Conservation (phyloP, 2,329 filamentous ascomycete species). For the Colletotrichum karsti region DNA sequence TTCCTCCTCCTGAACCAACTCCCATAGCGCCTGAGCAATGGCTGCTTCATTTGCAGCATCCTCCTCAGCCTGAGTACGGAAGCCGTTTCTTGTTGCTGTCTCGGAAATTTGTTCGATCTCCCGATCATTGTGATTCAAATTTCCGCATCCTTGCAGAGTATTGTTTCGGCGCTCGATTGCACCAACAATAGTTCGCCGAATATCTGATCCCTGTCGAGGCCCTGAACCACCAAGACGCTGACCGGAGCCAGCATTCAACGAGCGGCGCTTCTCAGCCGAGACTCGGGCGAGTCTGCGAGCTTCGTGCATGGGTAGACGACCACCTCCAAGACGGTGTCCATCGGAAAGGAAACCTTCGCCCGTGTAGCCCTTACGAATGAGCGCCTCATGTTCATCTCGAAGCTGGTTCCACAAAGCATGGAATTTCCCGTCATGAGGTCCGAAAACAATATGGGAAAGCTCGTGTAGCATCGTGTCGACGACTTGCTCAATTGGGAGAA, state of each 20-base stretch:
- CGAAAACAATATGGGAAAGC: conserved; percentile 86
- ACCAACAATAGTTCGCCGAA: conserved; percentile 76
- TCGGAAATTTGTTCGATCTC: conserved; percentile 72
- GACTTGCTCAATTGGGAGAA: conserved; percentile 81
- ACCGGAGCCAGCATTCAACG: conserved; percentile 68
- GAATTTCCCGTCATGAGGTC: conserved; percentile 84
- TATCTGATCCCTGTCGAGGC: conserved; percentile 66
- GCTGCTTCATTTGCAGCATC: conserved; percentile 89
- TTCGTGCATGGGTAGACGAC: conserved; percentile 73
- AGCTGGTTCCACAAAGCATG: conserved; percentile 90
- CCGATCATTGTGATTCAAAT: conserved; percentile 71
- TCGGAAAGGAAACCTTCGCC: conserved; percentile 87
- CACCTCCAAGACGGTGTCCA: conserved; percentile 78
- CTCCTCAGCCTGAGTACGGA: conserved; percentile 85
- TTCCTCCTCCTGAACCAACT: conserved; percentile 85
- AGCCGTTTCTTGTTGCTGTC: conserved; percentile 74
- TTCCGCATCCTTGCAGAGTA: conserved; percentile 78
- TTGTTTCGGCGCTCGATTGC: conserved; percentile 75
- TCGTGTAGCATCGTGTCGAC: conserved; percentile 95
- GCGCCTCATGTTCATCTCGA: conserved; percentile 82
- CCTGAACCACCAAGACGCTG: conserved; percentile 74
- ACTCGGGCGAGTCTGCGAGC: conserved; percentile 77
- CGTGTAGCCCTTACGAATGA: conserved; percentile 84
- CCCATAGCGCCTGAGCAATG: conserved; percentile 86
- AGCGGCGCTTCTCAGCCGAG: conserved; percentile 76